phyloP scores from a whole-genome alignment of 805 yeast genomes.

The Spathaspora sp. region DNA sequence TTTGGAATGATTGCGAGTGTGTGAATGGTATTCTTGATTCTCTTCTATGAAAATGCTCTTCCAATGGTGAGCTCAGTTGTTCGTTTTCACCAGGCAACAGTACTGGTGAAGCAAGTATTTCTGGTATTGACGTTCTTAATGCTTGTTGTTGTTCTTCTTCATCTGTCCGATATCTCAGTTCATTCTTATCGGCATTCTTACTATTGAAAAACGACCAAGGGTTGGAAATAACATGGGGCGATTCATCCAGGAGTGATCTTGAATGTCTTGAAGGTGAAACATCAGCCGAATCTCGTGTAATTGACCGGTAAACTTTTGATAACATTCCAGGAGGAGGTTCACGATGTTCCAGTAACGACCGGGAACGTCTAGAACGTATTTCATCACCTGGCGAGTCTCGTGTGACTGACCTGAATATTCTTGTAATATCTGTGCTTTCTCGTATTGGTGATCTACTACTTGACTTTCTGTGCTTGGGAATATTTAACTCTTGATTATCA shows the following conservation, averaged over 20 bases:
- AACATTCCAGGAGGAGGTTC: constrained; percentile 20
- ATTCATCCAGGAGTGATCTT: constrained; percentile 7
- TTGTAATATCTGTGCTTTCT: constrained; percentile 12
- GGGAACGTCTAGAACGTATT: not conserved
- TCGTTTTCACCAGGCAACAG: not conserved
- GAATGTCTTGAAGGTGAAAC: not conserved
- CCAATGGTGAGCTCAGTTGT: not conserved
- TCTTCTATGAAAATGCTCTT: not conserved
- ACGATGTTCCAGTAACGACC: not conserved
- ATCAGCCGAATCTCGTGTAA: not conserved
- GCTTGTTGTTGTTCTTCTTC: constrained; percentile 21
- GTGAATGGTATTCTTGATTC: not conserved
- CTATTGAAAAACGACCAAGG: constrained; percentile 28
- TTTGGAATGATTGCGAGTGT: constrained; percentile 12
- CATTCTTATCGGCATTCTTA: constrained; percentile 24
- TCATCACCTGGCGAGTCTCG: not conserved
- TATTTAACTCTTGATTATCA: not conserved
- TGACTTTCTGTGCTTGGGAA: not conserved
- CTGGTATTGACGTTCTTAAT: not conserved
- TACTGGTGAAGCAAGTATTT: not conserved
- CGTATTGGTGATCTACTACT: constrained; percentile 6
- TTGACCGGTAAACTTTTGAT: constrained; percentile 12
- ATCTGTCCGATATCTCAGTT: constrained; percentile 27
- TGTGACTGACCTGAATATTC: constrained; percentile 13
- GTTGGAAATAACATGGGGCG: constrained; percentile 25